Evolutionary conservation across 495 filamentous ascomycete genomes (phyloP).

Genomic region (Penicillium paxilli): DNA sequence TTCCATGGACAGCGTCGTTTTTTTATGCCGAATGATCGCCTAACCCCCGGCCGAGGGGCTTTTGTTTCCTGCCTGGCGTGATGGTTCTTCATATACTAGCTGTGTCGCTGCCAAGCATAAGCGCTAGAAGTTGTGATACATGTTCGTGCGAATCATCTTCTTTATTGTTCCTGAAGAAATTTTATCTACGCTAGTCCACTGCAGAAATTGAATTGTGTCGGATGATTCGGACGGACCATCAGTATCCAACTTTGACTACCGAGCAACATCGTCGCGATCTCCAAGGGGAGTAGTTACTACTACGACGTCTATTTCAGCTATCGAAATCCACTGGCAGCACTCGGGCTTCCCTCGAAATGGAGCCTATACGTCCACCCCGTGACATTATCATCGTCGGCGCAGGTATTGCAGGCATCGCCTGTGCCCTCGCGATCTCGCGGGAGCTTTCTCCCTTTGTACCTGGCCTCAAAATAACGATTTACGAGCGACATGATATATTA

Average conservation of each 20-base stretch:
- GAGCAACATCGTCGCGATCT: too few species aligned
- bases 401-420: constrained; percentile 56
- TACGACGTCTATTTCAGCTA: too few species aligned
- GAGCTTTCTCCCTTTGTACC: constrained; percentile 45
- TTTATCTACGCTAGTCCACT: not conserved
- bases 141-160: not conserved
- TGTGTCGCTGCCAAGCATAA: not conserved
- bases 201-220: too few species aligned
- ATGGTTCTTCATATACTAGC: not conserved
- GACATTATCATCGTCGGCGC: constrained; percentile 54
- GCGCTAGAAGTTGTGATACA: too few species aligned
- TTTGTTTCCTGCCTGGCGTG: constrained; percentile 4
- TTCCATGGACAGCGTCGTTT: constrained; percentile 7
- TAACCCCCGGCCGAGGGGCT: constrained; percentile 22
- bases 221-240: too few species aligned
- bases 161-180: not conserved
- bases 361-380: constrained; percentile 21
- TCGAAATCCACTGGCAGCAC: too few species aligned
- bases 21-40: constrained; percentile 24
- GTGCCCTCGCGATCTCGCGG: constrained; percentile 52
- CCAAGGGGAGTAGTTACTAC: too few species aligned
- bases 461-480: constrained; percentile 51
- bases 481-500: constrained; percentile 55
- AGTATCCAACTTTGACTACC: too few species aligned
- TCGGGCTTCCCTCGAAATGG: constrained; percentile 5